phyloP scores from a whole-genome alignment of 148 eudicot genomes.

The Arctostaphylos glauca region DNA sequence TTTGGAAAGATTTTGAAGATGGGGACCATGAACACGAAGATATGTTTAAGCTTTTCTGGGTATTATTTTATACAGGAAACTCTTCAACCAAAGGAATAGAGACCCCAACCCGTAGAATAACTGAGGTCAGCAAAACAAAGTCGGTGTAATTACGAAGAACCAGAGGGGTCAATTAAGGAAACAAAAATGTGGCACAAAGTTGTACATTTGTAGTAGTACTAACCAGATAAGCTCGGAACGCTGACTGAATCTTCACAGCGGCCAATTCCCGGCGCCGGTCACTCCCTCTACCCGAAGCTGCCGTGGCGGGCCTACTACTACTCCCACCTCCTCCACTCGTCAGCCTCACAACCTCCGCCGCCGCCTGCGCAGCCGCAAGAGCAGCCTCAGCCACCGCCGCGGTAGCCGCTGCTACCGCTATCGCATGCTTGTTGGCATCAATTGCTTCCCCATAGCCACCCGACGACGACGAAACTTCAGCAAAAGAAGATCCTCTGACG shows the following conservation, averaged over 20 bases:
- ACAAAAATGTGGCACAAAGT: neutral
- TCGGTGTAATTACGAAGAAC: neutral
- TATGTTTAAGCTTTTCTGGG: neutral
- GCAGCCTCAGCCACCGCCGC: conserved; percentile 96
- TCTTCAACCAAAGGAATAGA: neutral
- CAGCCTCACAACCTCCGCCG: conserved; percentile 84
- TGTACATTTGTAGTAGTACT: conserved; percentile 23
- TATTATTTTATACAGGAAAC: neutral
- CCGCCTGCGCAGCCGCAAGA: conserved; percentile 85
- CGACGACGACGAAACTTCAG: neutral
- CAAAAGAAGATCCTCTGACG: neutral
- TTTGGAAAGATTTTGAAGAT: neutral
- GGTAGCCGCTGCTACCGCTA: conserved; percentile 88
- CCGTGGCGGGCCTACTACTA: conserved; percentile 16
- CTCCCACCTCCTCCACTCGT: conserved; percentile 40
- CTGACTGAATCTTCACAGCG: conserved; percentile 86
- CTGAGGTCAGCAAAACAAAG: neutral
- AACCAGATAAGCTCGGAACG: conserved; percentile 91
- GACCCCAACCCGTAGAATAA: neutral
- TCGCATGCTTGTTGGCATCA: conserved; percentile 79
- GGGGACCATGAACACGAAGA: neutral
- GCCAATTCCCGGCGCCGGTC: conserved; percentile 43
- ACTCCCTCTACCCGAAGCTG: conserved; percentile 14
- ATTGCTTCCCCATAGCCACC: conserved; percentile 18
- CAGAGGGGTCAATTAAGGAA: neutral